phyloP scores from a whole-genome alignment of 139 green algal genomes.

The Spirogloea muscicola region DNA sequence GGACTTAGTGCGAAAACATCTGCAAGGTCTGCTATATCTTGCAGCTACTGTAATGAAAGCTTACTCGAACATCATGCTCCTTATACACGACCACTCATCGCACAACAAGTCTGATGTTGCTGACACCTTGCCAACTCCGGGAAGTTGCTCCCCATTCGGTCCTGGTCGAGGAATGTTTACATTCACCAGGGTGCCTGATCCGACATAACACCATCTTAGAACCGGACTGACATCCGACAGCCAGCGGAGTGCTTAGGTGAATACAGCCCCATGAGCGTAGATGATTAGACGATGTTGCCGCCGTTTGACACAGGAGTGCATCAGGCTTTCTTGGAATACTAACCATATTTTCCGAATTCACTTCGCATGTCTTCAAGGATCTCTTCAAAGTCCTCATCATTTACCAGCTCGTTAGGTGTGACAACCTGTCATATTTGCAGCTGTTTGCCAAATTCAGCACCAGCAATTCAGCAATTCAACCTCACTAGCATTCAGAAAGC shows the following conservation, averaged over 20 bases:
- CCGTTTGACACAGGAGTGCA: too few relatives aligned
- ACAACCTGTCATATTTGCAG: too few relatives aligned
- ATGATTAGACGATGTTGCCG: too few relatives aligned
- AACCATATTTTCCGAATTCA: conserved; percentile 68
- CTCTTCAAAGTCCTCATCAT: conserved; percentile 85
- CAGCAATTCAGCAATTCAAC: too few relatives aligned
- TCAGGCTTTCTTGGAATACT: neutral
- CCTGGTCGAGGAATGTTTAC: conserved; percentile 36
- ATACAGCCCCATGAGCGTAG: too few relatives aligned
- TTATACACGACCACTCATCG: neutral
- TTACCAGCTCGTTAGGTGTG: conserved; percentile 76
- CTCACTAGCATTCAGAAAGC: too few relatives aligned
- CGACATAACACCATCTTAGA: too few relatives aligned
- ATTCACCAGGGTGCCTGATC: conserved; percentile 21
- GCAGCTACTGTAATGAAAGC: neutral
- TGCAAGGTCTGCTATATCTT: neutral
- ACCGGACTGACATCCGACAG: too few relatives aligned
- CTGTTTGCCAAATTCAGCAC: too few relatives aligned
- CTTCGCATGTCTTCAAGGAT: conserved; percentile 83
- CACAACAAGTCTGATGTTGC: neutral
- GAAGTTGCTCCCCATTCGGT: neutral
- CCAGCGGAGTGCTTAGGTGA: too few relatives aligned
- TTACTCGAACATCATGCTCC: neutral
- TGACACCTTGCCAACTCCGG: conserved; percentile 42
- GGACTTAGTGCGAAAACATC: too few relatives aligned